Evolutionary conservation across 306 rosid species (phyloP).

Genomic region (Leucaena leucocephala): DNA sequence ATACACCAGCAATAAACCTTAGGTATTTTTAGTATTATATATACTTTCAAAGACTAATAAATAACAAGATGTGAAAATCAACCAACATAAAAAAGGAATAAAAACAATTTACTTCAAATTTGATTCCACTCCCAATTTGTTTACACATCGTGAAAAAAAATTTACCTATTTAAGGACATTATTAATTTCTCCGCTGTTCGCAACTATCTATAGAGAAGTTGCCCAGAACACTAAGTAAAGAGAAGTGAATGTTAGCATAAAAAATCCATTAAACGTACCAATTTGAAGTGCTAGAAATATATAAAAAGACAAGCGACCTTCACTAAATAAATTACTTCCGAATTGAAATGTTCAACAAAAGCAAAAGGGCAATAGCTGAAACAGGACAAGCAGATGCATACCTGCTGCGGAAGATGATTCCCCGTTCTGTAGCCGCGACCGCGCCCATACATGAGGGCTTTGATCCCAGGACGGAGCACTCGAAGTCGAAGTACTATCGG

Average conservation of each 20-base stretch:
- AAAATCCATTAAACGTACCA: not conserved
- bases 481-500: slow-evolving; percentile 55
- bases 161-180: not conserved
- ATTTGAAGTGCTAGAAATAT: not conserved
- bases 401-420: slow-evolving; percentile 79
- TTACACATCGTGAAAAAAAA: not conserved
- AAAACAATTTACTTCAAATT: not conserved
- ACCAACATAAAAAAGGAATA: not conserved
- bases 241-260: slow-evolving; percentile 16
- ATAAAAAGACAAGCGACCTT: not conserved
- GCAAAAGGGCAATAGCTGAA: not conserved
- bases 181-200: not conserved
- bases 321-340: not conserved
- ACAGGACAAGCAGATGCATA: slow-evolving; percentile 18
- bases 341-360: not conserved
- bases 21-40: not conserved
- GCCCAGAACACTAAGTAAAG: not conserved
- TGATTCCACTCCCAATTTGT: not conserved
- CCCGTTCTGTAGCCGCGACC: slow-evolving; percentile 65
- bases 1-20: not conserved
- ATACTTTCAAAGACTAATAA: not conserved
- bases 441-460: slow-evolving; percentile 64
- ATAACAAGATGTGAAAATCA: not conserved
- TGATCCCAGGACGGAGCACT: slow-evolving; percentile 58
- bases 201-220: not conserved